Evolutionary conservation across 768 basidiomycete species (phyloP).

Genomic region (Calocybe cyanea): DNA sequence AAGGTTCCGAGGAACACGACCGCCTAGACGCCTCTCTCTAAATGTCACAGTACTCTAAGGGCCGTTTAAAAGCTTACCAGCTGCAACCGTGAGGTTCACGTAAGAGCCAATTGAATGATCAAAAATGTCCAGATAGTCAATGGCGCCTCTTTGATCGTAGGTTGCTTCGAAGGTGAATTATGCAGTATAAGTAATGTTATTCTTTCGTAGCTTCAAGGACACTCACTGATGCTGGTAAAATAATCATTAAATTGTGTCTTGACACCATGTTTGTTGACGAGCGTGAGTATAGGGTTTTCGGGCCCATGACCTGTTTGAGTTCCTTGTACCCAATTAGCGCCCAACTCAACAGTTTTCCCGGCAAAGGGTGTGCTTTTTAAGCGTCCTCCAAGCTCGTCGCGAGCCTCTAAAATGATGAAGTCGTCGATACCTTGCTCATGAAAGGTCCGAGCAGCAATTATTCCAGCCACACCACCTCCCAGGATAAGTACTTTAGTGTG

Average conservation of each 20-base stretch:
- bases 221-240: conserved; percentile 42
- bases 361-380: conserved; percentile 48
- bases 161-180: conserved; percentile 40
- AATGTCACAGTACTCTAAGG: background rate
- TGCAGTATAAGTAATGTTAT: no score
- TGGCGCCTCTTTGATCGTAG: conserved; percentile 47
- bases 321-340: conserved; percentile 61
- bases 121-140: conserved; percentile 45
- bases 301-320: conserved; percentile 42
- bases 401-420: conserved; percentile 59
- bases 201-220: background rate
- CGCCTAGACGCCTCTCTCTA: conserved; percentile 32
- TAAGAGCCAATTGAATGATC: conserved; percentile 37
- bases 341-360: conserved; percentile 48
- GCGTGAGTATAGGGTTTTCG: conserved; percentile 55
- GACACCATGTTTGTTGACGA: conserved; percentile 54
- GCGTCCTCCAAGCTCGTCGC: conserved; percentile 57
- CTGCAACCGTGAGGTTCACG: conserved; percentile 35
- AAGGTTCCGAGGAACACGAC: conserved; percentile 37
- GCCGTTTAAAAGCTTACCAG: conserved; percentile 40
- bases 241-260: conserved; percentile 41
- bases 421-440: conserved; percentile 50
- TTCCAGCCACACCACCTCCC: conserved; percentile 63
- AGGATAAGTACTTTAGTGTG: conserved; percentile 48
- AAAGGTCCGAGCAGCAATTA: conserved; percentile 61